Percentiles rank a stretch among this genome's conserved stretches.
Conservation (phyloP, 1,284 basidiomycete species). For the Exobasidium rhododendri region DNA sequence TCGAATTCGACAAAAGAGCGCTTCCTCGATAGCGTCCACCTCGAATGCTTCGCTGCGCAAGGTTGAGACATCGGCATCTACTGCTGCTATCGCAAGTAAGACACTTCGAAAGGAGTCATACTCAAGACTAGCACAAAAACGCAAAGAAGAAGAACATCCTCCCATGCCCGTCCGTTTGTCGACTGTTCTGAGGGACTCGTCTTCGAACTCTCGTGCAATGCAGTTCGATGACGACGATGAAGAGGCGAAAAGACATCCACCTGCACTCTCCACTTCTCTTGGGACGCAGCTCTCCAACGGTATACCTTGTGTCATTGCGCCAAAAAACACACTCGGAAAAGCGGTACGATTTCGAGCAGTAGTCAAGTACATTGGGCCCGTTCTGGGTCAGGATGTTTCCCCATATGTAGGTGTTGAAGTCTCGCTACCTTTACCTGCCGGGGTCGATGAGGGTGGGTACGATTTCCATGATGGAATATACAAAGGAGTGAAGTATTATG, state of each 20-base stretch:
- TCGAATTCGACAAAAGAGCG: neutral
- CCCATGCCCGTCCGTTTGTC: neutral
- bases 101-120: neutral
- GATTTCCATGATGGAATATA: slow-evolving; percentile 75
- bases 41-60: neutral
- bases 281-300: slow-evolving; percentile 14
- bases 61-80: neutral
- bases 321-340: neutral
- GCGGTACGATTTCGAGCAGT: slow-evolving; percentile 16
- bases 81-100: neutral
- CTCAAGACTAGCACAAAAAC: neutral
- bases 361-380: slow-evolving; percentile 39
- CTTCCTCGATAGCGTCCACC: neutral
- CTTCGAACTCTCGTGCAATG: neutral
- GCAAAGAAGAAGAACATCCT: neutral
- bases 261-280: neutral
- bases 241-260: neutral
- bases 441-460: slow-evolving; percentile 5
- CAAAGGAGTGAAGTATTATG: slow-evolving; percentile 76
- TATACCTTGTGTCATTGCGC: slow-evolving; percentile 12
- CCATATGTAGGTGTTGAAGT: slow-evolving; percentile 39
- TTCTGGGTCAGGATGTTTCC: slow-evolving; percentile 17
- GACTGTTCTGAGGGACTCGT: neutral
- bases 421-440: slow-evolving; percentile 16
- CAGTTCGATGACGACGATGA: neutral